Percentiles rank a stretch among this genome's conserved stretches.
phyloP scores from a whole-genome alignment of 169 alveolate genomes.

The Fabrea salina region DNA sequence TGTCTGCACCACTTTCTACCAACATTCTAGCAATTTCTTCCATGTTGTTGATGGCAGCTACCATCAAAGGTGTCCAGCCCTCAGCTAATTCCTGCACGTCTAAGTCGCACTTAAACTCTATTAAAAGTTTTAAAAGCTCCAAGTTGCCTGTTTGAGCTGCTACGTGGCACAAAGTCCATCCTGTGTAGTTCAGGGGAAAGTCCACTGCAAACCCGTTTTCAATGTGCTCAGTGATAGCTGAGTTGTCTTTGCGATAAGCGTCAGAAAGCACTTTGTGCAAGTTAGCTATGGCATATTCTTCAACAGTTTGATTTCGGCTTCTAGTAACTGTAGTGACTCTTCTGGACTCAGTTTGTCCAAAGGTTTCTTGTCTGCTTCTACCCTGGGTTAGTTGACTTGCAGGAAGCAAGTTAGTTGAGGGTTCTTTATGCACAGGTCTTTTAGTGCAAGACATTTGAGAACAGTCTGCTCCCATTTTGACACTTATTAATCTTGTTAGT shows the following conservation, averaged over 20 bases:
- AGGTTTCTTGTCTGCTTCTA: too few relatives aligned
- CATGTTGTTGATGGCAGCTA: neutral
- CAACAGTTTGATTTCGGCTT: too few relatives aligned
- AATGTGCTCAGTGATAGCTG: neutral
- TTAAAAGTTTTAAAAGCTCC: neutral
- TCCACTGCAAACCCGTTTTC: constrained; percentile 2
- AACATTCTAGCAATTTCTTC: neutral
- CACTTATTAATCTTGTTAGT: too few relatives aligned
- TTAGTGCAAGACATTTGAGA: too few relatives aligned
- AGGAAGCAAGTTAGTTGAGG: too few relatives aligned
- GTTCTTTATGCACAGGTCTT: too few relatives aligned
- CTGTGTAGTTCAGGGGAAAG: constrained; percentile 17
- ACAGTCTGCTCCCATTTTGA: too few relatives aligned
- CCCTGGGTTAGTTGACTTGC: too few relatives aligned
- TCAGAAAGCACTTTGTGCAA: neutral
- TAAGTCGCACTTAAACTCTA: neutral
- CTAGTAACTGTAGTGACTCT: too few relatives aligned
- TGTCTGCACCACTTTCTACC: constrained; percentile 4
- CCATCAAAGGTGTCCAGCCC: constrained; percentile 26
- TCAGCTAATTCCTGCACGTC: neutral
- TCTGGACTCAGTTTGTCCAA: too few relatives aligned
- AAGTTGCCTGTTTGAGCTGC: constrained; percentile 14
- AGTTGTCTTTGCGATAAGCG: neutral
- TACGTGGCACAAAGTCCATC: constrained; percentile 14
- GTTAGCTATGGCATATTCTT: neutral